These are phyloP conservation scores for Breviolum minutum DNA, from an alignment of 73 alveolate genomes.

Conservation along the genomic window DNA sequence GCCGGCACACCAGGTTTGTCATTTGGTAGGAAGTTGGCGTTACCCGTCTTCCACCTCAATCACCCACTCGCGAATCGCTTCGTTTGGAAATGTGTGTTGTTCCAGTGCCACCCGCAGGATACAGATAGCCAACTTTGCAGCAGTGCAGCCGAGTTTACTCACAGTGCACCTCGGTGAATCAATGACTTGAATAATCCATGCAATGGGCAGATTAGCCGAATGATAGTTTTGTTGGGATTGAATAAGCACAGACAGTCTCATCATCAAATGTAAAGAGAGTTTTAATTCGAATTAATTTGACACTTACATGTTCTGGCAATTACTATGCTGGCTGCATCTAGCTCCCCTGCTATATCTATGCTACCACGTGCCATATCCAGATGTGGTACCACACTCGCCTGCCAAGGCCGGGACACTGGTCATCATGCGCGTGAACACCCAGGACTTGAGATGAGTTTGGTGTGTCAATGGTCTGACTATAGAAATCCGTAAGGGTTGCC, in stretches of 20 bases:
- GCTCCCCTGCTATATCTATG: too few species aligned
- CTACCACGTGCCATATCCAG: too few species aligned
- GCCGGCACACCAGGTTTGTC: neutral
- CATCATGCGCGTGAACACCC: conserved; percentile 51
- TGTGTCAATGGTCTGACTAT: too few species aligned
- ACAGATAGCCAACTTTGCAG: conserved; percentile 19
- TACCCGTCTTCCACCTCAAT: neutral
- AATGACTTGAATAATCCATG: neutral
- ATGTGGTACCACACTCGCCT: too few species aligned
- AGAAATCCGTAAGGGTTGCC: neutral
- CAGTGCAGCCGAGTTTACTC: conserved; percentile 45
- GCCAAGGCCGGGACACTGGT: conserved; percentile 34
- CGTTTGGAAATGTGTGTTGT: neutral
- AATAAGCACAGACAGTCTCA: too few species aligned
- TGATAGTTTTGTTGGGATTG: too few species aligned
- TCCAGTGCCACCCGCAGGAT: neutral
- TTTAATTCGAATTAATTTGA: too few species aligned
- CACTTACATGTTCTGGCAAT: too few species aligned
- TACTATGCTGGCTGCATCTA: too few species aligned
- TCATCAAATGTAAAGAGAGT: too few species aligned
- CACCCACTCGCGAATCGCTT: neutral
- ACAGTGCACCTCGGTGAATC: neutral
- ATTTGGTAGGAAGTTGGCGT: neutral
- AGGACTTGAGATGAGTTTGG: neutral
- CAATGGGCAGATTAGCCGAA: too few species aligned